These are phyloP conservation scores for Puya raimondii DNA, from an alignment of 176 grass and related monocot species.

Conservation along the genomic window DNA sequence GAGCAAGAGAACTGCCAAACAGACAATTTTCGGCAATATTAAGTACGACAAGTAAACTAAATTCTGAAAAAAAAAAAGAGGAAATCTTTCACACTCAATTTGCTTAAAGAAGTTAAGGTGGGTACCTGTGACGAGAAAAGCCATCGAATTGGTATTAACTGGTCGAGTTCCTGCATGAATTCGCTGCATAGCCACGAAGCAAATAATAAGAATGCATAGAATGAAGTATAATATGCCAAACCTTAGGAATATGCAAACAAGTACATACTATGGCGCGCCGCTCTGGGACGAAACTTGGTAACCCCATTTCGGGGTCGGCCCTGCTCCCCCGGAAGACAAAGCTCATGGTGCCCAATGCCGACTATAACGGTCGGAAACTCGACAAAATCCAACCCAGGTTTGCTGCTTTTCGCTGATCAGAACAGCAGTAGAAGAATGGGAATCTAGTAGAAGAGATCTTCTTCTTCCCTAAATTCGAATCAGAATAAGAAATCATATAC, in stretches of 20 bases:
- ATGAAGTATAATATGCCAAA: conserved; percentile 9
- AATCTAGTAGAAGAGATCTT: not conserved
- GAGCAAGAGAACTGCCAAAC: conserved; percentile 63
- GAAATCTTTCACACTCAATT: conserved; percentile 3
- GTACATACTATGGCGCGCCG: conserved; percentile 55
- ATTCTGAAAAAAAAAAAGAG: not conserved
- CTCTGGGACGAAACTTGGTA: conserved; percentile 56
- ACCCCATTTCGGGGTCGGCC: conserved; percentile 53
- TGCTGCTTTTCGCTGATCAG: conserved; percentile 11
- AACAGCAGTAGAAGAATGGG: conserved; percentile 1
- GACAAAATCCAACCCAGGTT: conserved; percentile 18
- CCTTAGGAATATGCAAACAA: conserved; percentile 3
- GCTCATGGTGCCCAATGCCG: conserved; percentile 45
- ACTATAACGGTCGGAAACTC: too few species aligned
- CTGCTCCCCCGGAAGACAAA: conserved; percentile 82
- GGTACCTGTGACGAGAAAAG: conserved; percentile 91
- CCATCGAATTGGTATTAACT: conserved; percentile 73
- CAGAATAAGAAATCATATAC: too few species aligned
- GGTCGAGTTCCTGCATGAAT: conserved; percentile 60
- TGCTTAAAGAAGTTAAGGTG: not conserved
- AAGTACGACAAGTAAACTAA: not conserved
- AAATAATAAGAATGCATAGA: conserved; percentile 8
- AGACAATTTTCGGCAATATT: not conserved
- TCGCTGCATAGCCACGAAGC: conserved; percentile 29
- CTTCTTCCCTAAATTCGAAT: too few species aligned